phyloP scores from a whole-genome alignment of 495 filamentous ascomycete genomes.

The Aspergillus ostianus region DNA sequence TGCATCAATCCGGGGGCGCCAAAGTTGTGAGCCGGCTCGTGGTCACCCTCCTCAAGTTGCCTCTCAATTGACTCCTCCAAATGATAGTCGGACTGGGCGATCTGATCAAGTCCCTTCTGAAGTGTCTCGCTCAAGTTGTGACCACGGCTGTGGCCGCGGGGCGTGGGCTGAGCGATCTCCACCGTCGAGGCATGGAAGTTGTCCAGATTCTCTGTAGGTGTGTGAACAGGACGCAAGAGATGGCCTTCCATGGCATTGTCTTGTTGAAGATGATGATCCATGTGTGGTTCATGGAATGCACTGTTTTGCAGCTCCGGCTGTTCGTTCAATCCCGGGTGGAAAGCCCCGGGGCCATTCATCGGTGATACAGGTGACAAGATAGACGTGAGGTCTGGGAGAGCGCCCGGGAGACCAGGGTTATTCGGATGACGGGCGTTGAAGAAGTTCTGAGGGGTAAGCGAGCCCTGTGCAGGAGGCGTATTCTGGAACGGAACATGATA shows the following conservation, averaged over 20 bases:
- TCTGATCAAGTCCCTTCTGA: conserved; percentile 77
- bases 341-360: conserved; percentile 35
- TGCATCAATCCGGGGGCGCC: conserved; percentile 36
- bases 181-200: conserved; percentile 48
- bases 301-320: conserved; percentile 20
- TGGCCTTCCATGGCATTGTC: conserved; percentile 23
- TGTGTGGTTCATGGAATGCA: conserved; percentile 21
- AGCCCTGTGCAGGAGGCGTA: conserved; percentile 42
- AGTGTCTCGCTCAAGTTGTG: conserved; percentile 71
- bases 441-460: conserved; percentile 45
- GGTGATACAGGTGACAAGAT: conserved; percentile 48
- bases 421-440: conserved; percentile 39
- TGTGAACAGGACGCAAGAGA: conserved; percentile 30
- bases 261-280: conserved; percentile 22
- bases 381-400: conserved; percentile 38
- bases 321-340: conserved; percentile 34
- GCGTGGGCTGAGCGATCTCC: conserved; percentile 64
- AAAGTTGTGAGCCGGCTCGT: conserved; percentile 28
- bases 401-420: conserved; percentile 29
- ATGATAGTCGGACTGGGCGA: conserved; percentile 71
- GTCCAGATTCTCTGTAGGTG: conserved; percentile 37
- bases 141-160: conserved; percentile 54
- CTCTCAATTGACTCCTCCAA: conserved; percentile 70
- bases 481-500: conserved; percentile 46
- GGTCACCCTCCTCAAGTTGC: conserved; percentile 65